Conservation (phyloP, 2,329 filamentous ascomycete genomes). For the Fusarium decemcellulare region DNA sequence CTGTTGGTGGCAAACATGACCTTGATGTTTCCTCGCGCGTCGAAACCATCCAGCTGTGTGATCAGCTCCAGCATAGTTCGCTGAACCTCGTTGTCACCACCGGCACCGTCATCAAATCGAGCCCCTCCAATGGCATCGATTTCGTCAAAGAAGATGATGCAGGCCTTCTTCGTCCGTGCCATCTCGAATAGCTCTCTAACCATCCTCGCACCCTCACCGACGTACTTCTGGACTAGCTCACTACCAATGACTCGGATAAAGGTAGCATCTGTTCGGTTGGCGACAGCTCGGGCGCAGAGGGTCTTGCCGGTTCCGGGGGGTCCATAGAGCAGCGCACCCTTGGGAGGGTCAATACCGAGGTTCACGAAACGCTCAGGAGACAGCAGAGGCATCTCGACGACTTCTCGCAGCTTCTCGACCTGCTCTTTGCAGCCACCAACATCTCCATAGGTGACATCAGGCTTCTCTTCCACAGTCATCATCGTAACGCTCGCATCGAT, state of each 20-base stretch:
- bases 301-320: slow-evolving; percentile 99
- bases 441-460: slow-evolving; percentile 98
- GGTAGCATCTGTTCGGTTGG: slow-evolving; percentile 97
- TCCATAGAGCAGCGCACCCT: slow-evolving; percentile 96
- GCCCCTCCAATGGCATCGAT: slow-evolving; percentile 97
- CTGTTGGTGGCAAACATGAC: slow-evolving; percentile 99
- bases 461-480: slow-evolving; percentile 99
- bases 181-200: slow-evolving; percentile 99
- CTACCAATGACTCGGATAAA: slow-evolving; percentile 99
- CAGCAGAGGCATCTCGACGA: slow-evolving; percentile 97
- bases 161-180: slow-evolving; percentile 99
- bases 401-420: slow-evolving; percentile 98
- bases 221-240: slow-evolving; percentile 98
- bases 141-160: slow-evolving; percentile 98
- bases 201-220: slow-evolving; percentile 98
- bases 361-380: slow-evolving; percentile 98
- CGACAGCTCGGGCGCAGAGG: slow-evolving; percentile 95
- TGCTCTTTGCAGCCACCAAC: slow-evolving; percentile 99
- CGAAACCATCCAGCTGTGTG: slow-evolving; percentile 96
- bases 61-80: slow-evolving; percentile 98
- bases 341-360: slow-evolving; percentile 98
- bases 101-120: slow-evolving; percentile 95
- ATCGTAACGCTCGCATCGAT: slow-evolving; percentile 99
- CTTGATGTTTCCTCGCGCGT: slow-evolving; percentile 97
- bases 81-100: slow-evolving; percentile 97